Conservation (phyloP, 2,329 filamentous ascomycete genomes). For the Acephala macrosclerotiorum region DNA sequence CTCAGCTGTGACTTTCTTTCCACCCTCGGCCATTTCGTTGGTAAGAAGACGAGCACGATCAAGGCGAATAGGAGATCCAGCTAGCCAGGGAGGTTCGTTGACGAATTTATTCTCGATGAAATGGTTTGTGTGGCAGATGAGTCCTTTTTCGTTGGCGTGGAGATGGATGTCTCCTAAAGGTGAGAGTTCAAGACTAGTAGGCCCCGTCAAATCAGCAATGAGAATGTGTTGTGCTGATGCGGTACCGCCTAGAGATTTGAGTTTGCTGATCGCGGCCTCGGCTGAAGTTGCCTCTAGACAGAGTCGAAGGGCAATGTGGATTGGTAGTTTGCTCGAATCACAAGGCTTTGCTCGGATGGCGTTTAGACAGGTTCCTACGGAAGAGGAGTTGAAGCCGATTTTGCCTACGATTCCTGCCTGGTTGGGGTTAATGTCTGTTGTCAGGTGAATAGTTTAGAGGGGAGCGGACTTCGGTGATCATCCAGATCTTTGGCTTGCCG, state of each 20-base stretch:
- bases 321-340: constrained; percentile 54
- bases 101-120: constrained; percentile 43
- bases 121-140: constrained; percentile 44
- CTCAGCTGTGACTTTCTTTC: constrained; percentile 33
- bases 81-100: constrained; percentile 44
- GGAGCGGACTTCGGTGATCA: constrained; percentile 40
- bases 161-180: constrained; percentile 40
- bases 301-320: constrained; percentile 61
- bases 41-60: constrained; percentile 40
- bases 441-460: neutral
- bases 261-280: constrained; percentile 51
- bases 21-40: constrained; percentile 34
- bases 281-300: constrained; percentile 55
- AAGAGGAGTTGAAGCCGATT: constrained; percentile 61
- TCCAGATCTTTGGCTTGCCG: constrained; percentile 31
- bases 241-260: constrained; percentile 58
- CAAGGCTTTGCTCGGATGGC: constrained; percentile 60
- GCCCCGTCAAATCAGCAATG: constrained; percentile 51
- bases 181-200: constrained; percentile 55
- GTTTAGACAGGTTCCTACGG: constrained; percentile 63
- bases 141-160: constrained; percentile 27
- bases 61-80: constrained; percentile 45
- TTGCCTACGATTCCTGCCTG: constrained; percentile 46
- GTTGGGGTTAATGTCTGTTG: constrained; percentile 9
- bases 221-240: constrained; percentile 61